Base-by-base conservation (phyloP, 192 early-diverging fungal genomes). In the Podila verticillata region DNA sequence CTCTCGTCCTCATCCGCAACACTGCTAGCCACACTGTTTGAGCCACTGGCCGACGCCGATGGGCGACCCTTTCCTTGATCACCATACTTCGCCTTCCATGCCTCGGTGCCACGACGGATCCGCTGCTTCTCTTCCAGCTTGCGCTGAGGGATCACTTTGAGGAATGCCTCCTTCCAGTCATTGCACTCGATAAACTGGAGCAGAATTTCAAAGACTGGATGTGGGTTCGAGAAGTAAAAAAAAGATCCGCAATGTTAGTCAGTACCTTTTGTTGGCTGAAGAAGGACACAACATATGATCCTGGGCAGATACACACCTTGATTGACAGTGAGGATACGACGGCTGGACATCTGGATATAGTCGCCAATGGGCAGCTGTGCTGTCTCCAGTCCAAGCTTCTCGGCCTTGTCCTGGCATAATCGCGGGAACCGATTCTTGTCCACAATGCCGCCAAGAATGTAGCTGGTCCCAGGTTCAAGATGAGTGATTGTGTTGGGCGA, bases 371-470 rank as follows among this genome's bases (percentile, higher is more conserved):
- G 97, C 61, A 99, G 87, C 71, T 90, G 88, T 29, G 89, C 96
- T 10, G 92, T 91, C 0, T 81, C 74, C 22, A 97, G 91, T 30
- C 93, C 93, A 63, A 89, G 89, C 35, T 89, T 73, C 61, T 87
- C 74, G 2, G 98, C 96, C 79, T 94, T 92, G 26, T 94, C 81
- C 32, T 92, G 90, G 59, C 96, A 97, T 47, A 98, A 73, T 15
- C 84, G 70, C 70, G 90, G 68, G 48, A 31, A 61, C 47, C 97
- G 83, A 70, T 99, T 99, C 73, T 93, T 94, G 71, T 99, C 98
- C 1, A 99, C 98, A 57, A 99, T 89, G 0, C 96, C 96, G 36
- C 98, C 98, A 74, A 99, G 92, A 19, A 99, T 74, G 80, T 99
- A 99, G 6, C 90, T 84, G 56, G 93, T 95, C 0, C 70, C 71